Conservation (phyloP, 345 rosid species). For the Gossypium mustelinum region DNA sequence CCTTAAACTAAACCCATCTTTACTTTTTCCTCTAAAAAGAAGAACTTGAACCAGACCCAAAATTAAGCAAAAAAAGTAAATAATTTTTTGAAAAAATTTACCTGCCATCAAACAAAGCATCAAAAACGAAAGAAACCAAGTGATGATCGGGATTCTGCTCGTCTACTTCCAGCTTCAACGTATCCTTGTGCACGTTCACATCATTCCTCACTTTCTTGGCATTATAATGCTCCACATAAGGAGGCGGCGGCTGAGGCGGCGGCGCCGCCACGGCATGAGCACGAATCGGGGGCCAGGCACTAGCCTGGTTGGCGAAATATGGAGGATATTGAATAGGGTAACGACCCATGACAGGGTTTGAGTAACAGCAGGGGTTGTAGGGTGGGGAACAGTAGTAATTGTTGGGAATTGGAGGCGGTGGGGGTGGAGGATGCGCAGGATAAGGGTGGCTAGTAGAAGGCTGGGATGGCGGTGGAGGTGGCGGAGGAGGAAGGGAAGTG, state of each 20-base stretch:
- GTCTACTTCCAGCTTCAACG: constrained; percentile 61
- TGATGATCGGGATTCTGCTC: constrained; percentile 59
- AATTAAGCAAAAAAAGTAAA: neutral
- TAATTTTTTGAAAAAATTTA: constrained; percentile 14
- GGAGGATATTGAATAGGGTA: constrained; percentile 44
- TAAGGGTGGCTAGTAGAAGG: constrained; percentile 15
- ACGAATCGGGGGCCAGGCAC: constrained; percentile 44
- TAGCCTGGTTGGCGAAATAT: constrained; percentile 43
- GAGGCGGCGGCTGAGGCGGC: constrained; percentile 36
- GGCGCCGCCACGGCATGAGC: constrained; percentile 31
- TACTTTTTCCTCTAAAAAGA: neutral
- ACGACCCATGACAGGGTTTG: constrained; percentile 40
- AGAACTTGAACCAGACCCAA: neutral
- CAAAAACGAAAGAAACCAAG: constrained; percentile 83
- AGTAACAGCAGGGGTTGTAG: constrained; percentile 28
- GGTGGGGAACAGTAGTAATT: constrained; percentile 32
- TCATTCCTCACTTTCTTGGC: constrained; percentile 90
- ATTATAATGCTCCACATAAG: constrained; percentile 75
- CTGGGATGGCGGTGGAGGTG: constrained; percentile 29
- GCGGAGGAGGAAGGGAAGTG: constrained; percentile 23
- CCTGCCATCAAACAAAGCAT: constrained; percentile 89
- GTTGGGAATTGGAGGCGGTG: constrained; percentile 34
- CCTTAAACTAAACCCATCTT: neutral
- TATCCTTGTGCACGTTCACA: constrained; percentile 84
- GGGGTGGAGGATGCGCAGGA: constrained; percentile 27